Percentiles rank a stretch among this genome's conserved stretches.
These are phyloP conservation scores for Reticulascus tulasneorum DNA, from an alignment of 2,329 filamentous ascomycete genomes.

Conservation along the genomic window DNA sequence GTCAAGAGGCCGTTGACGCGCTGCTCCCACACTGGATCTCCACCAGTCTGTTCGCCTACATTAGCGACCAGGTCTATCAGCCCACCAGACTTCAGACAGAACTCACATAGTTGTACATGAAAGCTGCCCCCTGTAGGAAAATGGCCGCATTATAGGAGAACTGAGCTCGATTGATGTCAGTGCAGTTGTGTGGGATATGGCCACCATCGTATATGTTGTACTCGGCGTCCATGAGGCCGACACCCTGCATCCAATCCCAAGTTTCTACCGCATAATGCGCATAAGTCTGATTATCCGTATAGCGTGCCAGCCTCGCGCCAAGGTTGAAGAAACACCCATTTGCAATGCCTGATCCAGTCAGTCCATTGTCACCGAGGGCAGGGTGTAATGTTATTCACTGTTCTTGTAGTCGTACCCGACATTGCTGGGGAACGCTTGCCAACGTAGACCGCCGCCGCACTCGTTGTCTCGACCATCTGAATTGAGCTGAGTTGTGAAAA, in stretches of 20 bases:
- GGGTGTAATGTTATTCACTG: too few relatives aligned
- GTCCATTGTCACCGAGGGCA: too few relatives aligned
- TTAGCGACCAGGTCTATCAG: too few relatives aligned
- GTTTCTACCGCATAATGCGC: slow-evolving; percentile 56
- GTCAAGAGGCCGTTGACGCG: slow-evolving; percentile 47
- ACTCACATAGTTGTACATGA: slow-evolving; percentile 63
- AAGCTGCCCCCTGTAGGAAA: slow-evolving; percentile 59
- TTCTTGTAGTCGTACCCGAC: slow-evolving; percentile 75
- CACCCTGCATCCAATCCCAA: slow-evolving; percentile 56
- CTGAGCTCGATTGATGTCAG: slow-evolving; percentile 55
- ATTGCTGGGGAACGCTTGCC: slow-evolving; percentile 75
- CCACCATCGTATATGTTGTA: slow-evolving; percentile 65
- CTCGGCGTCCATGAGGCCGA: slow-evolving; percentile 56
- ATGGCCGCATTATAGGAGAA: slow-evolving; percentile 66
- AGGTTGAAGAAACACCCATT: slow-evolving; percentile 63
- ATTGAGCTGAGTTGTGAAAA: slow-evolving; percentile 59
- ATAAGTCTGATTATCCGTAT: slow-evolving; percentile 65
- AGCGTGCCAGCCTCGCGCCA: slow-evolving; percentile 65
- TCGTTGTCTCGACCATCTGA: slow-evolving; percentile 59
- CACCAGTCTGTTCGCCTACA: slow-evolving; percentile 17
- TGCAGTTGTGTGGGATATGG: slow-evolving; percentile 55
- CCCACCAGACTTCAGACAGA: too few relatives aligned
- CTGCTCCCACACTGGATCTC: slow-evolving; percentile 42
- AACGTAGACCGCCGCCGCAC: slow-evolving; percentile 68
- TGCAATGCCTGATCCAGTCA: slow-evolving; percentile 42